Percentiles rank a stretch among this genome's conserved stretches.
Evolutionary conservation across 257 asterid species (phyloP).

Genomic region (Solanum sejunctum): DNA sequence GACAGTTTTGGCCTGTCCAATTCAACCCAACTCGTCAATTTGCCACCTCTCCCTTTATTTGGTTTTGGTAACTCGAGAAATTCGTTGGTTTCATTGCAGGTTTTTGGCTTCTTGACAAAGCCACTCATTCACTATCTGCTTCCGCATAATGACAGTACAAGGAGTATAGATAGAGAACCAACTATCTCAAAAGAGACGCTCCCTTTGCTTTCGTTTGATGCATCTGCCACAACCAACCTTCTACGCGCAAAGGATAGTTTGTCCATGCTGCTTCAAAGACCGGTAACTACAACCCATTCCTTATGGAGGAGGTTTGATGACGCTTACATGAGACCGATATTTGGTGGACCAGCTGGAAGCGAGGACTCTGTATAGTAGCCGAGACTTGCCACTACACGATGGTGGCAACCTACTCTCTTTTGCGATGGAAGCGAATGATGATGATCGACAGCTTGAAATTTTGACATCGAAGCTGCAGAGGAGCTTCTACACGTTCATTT

Average conservation of each 20-base stretch:
- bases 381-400: not conserved
- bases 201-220: constrained; percentile 75
- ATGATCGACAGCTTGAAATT: not conserved
- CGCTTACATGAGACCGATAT: constrained; percentile 74
- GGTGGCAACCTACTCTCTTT: not conserved
- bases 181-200: constrained; percentile 56
- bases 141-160: constrained; percentile 22
- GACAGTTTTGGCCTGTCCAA: not conserved
- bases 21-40: not conserved
- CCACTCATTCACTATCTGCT: constrained; percentile 56
- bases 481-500: not conserved
- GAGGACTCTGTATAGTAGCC: not conserved
- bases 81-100: constrained; percentile 27
- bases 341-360: constrained; percentile 47
- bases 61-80: not conserved
- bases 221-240: constrained; percentile 63
- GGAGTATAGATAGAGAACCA: constrained; percentile 41
- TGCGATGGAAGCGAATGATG: not conserved
- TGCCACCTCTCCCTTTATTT: not conserved
- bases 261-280: constrained; percentile 72
- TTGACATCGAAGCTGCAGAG: not conserved
- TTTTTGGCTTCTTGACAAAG: constrained; percentile 73
- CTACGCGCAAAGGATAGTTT: constrained; percentile 54
- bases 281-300: constrained; percentile 65
- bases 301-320: constrained; percentile 85